Evolutionary conservation across 768 basidiomycete species (phyloP).

Genomic region (Amanita polypyramis): DNA sequence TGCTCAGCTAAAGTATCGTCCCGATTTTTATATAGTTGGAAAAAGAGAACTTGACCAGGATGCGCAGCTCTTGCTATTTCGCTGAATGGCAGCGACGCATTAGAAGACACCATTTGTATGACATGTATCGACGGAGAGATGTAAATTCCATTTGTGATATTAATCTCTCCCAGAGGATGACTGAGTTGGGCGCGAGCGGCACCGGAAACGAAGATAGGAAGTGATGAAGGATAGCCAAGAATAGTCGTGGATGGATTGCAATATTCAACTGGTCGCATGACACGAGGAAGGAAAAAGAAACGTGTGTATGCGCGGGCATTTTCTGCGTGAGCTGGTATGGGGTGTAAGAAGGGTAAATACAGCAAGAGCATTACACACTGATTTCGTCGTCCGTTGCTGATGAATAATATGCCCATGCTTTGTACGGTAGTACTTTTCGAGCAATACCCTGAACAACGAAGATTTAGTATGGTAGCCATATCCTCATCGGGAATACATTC

Average conservation of each 20-base stretch:
- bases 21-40: constrained; percentile 80
- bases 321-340: constrained; percentile 41
- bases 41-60: constrained; percentile 57
- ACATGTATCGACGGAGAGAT: constrained; percentile 57
- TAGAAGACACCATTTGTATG: constrained; percentile 80
- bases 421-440: constrained; percentile 57
- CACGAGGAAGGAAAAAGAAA: constrained; percentile 80
- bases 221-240: constrained; percentile 56
- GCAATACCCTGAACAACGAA: constrained; percentile 58
- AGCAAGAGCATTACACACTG: constrained; percentile 31
- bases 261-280: constrained; percentile 56
- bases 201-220: constrained; percentile 79
- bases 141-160: constrained; percentile 43
- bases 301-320: constrained; percentile 76
- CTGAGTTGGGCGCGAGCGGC: constrained; percentile 81
- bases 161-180: constrained; percentile 79
- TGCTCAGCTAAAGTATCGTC: constrained; percentile 56
- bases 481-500: not conserved
- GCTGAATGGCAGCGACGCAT: constrained; percentile 57
- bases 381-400: constrained; percentile 83
- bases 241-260: constrained; percentile 66
- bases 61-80: constrained; percentile 49
- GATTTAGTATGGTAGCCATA: constrained; percentile 2
- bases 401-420: constrained; percentile 75
- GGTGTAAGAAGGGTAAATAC: constrained; percentile 11